A percentile compares a stretch with the other conserved stretches of the same genome.
Evolutionary conservation across 768 basidiomycete species (phyloP).

Genomic region (Zangia roseola): DNA sequence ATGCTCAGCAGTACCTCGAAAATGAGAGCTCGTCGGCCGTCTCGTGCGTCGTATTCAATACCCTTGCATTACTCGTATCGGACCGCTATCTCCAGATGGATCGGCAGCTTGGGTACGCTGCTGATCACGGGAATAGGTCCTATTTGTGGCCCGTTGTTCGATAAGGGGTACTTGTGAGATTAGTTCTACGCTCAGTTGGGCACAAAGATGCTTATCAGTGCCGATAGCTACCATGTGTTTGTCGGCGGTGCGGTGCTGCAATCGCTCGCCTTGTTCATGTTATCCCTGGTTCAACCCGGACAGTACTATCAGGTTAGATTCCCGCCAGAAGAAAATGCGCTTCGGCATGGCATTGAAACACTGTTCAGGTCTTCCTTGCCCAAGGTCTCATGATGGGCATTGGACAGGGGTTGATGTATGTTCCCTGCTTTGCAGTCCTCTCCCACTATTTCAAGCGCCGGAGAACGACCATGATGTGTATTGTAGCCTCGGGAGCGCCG

Average conservation of each 20-base stretch:
- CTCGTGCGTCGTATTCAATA: conserved; percentile 13
- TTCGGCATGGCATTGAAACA: neutral
- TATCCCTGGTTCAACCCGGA: conserved; percentile 34
- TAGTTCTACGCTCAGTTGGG: too few relatives aligned
- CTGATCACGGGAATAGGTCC: conserved; percentile 19
- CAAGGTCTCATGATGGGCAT: conserved; percentile 44
- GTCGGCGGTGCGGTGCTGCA: conserved; percentile 28
- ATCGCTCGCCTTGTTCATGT: conserved; percentile 36
- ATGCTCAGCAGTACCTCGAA: conserved; percentile 7
- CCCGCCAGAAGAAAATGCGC: too few relatives aligned
- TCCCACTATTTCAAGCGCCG: conserved; percentile 45
- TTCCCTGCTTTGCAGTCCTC: conserved; percentile 42
- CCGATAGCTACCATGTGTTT: conserved; percentile 12
- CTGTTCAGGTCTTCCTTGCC: too few relatives aligned
- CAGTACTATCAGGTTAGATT: conserved; percentile 34
- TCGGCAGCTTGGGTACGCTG: conserved; percentile 21
- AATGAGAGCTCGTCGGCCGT: conserved; percentile 20
- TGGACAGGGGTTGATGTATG: conserved; percentile 43
- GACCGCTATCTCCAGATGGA: conserved; percentile 21
- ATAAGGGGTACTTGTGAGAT: conserved; percentile 29
- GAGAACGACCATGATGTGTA: conserved; percentile 43
- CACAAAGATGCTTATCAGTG: neutral
- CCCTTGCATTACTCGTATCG: neutral
- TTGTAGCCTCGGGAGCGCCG: conserved; percentile 46
- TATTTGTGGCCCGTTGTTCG: conserved; percentile 26